phyloP scores from a whole-genome alignment of 2,329 filamentous ascomycete species.

The Neofusicoccum laricinum region DNA sequence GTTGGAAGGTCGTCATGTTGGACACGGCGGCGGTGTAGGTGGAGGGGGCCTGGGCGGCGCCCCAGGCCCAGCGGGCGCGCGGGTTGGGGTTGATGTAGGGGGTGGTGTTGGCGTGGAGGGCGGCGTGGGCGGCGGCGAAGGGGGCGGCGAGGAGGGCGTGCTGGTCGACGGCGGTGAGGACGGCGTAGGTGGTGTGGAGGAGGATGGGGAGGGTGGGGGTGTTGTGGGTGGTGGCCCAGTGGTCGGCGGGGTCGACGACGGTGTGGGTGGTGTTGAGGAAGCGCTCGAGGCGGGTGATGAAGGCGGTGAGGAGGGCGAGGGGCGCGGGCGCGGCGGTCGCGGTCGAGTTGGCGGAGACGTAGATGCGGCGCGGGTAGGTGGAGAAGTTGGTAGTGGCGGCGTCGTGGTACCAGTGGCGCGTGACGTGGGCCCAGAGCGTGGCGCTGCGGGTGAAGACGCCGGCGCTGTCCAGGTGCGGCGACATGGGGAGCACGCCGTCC shows the following conservation, averaged over 20 bases:
- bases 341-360: not conserved
- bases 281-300: not conserved
- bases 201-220: not conserved
- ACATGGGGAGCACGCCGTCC: slow-evolving; percentile 23
- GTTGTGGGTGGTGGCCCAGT: not conserved
- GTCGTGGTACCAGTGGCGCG: not conserved
- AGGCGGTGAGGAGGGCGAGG: not conserved
- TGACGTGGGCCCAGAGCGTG: not conserved
- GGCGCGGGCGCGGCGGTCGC: not conserved
- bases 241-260: not conserved
- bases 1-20: not conserved
- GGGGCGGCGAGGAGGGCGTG: not conserved
- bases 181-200: not conserved
- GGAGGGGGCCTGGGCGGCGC: not conserved
- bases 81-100: not conserved
- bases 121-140: not conserved
- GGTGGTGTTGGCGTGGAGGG: not conserved
- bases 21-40: not conserved
- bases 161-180: not conserved
- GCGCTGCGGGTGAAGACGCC: slow-evolving; percentile 25
- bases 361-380: not conserved
- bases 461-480: slow-evolving; percentile 26
- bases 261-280: not conserved
- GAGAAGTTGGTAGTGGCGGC: not conserved
- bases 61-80: too few relatives aligned